Percentiles rank a stretch among this genome's conserved stretches.
Conservation (phyloP, 2,329 filamentous ascomycete species). For the Stemphylium beticola region DNA sequence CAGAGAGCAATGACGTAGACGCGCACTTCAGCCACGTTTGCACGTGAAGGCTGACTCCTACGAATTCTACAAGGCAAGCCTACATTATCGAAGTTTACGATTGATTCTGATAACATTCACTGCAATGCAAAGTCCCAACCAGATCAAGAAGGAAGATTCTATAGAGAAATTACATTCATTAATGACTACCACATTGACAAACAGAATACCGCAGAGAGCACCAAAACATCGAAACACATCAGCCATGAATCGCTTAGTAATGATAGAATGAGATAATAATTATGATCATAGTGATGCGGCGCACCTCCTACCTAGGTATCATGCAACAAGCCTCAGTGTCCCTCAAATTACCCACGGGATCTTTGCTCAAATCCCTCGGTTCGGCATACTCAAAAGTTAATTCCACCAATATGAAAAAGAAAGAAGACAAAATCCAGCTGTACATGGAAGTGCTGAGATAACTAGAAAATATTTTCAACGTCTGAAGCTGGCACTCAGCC, state of each 20-base stretch:
- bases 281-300: slow-evolving; percentile 5
- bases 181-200: background rate
- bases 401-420: background rate
- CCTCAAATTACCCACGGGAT: background rate
- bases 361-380: background rate
- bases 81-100: background rate
- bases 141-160: background rate
- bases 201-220: background rate
- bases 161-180: background rate
- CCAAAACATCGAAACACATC: background rate
- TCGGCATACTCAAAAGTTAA: slow-evolving; percentile 3
- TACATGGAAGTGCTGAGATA: background rate
- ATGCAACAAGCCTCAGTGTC: slow-evolving; percentile 9
- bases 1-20: slow-evolving; percentile 21
- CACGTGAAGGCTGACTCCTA: slow-evolving; percentile 8
- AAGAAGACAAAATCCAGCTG: background rate
- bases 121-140: background rate
- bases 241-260: background rate
- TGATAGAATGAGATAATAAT: slow-evolving; percentile 7
- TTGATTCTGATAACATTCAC: background rate
- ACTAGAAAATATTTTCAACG: slow-evolving; percentile 19
- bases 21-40: slow-evolving; percentile 21
- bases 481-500: slow-evolving; percentile 65
- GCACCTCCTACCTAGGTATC: slow-evolving; percentile 14
- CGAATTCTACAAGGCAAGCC: background rate